Percentiles rank a stretch among this genome's conserved stretches.
phyloP scores from a whole-genome alignment of 2,329 filamentous ascomycete genomes.

The Bipolaris bicolor region DNA sequence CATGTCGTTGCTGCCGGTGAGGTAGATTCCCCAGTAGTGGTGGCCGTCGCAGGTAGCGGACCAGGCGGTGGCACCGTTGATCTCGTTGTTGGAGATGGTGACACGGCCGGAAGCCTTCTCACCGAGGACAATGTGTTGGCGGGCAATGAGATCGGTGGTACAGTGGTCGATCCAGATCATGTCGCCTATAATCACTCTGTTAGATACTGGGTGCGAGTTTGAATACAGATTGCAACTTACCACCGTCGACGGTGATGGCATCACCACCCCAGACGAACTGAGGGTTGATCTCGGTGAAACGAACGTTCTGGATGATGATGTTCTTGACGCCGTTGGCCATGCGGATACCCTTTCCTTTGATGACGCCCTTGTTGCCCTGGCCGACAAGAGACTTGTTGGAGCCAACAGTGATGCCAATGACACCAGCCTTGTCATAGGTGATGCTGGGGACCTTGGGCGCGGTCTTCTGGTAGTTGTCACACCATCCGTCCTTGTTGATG shows the following conservation, averaged over 20 bases:
- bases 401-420: constrained; percentile 58
- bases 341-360: constrained; percentile 65
- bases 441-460: constrained; percentile 55
- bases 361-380: constrained; percentile 59
- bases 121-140: constrained; percentile 67
- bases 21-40: constrained; percentile 66
- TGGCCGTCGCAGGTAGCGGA: constrained; percentile 64
- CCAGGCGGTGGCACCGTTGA: constrained; percentile 62
- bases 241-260: constrained; percentile 41
- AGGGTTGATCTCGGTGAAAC: constrained; percentile 54
- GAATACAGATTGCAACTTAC: constrained; percentile 24
- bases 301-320: constrained; percentile 57
- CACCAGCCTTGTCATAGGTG: constrained; percentile 59
- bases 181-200: constrained; percentile 14
- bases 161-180: constrained; percentile 38
- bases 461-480: constrained; percentile 62
- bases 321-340: constrained; percentile 53
- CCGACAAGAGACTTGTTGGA: constrained; percentile 66
- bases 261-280: constrained; percentile 47
- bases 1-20: constrained; percentile 62
- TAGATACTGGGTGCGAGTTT: background rate
- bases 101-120: constrained; percentile 60
- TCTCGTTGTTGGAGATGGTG: constrained; percentile 66
- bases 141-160: constrained; percentile 63
- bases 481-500: constrained; percentile 65